phyloP scores from a whole-genome alignment of 2,329 filamentous ascomycete genomes.

The Aspergillus caelatus region DNA sequence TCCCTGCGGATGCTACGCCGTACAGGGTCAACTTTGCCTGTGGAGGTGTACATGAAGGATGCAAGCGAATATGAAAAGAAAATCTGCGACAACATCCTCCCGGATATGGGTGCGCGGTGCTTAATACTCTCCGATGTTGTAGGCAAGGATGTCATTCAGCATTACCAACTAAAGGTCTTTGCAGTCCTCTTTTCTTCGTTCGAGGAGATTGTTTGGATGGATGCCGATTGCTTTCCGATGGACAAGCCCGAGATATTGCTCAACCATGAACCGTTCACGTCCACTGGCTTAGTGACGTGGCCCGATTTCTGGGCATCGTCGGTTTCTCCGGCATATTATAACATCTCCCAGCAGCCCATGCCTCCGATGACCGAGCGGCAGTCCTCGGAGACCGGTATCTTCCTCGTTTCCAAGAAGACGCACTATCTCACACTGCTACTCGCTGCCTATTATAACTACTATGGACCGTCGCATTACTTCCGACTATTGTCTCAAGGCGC shows the following conservation, averaged over 20 bases:
- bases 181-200: constrained; percentile 62
- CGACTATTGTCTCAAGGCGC: constrained; percentile 42
- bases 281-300: constrained; percentile 59
- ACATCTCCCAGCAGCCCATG: constrained; percentile 40
- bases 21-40: constrained; percentile 53
- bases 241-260: constrained; percentile 52
- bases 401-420: constrained; percentile 41
- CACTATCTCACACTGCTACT: constrained; percentile 39
- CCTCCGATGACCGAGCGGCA: constrained; percentile 38
- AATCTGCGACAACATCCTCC: constrained; percentile 45
- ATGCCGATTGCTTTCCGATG: constrained; percentile 59
- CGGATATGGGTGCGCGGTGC: constrained; percentile 46
- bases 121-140: constrained; percentile 48
- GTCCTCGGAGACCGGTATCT: constrained; percentile 40
- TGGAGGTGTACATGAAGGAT: constrained; percentile 49
- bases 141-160: constrained; percentile 40
- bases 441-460: constrained; percentile 42
- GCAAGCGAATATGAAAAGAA: constrained; percentile 43
- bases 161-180: constrained; percentile 61
- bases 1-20: constrained; percentile 57
- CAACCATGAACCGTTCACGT: constrained; percentile 54
- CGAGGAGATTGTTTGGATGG: constrained; percentile 61
- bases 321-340: constrained; percentile 46
- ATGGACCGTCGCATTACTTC: constrained; percentile 42
- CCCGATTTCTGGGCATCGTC: constrained; percentile 55